Percentiles rank a stretch among this genome's conserved stretches.
phyloP scores from a whole-genome alignment of 768 basidiomycete species.

The Phallus indusiatus region DNA sequence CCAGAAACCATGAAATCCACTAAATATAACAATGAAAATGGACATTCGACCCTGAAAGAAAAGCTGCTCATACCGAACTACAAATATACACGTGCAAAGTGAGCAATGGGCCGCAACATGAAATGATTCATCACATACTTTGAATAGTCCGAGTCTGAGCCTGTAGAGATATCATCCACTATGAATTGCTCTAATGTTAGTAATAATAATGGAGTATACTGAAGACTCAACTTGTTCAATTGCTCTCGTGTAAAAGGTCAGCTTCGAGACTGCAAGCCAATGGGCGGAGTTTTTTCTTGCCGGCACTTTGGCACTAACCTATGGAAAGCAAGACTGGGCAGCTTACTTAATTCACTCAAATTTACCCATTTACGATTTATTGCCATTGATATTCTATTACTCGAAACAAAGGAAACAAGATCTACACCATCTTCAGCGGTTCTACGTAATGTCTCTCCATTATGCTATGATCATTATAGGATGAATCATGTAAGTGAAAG shows the following conservation, averaged over 20 bases:
- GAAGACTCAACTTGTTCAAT: not conserved
- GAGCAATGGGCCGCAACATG: slow-evolving; percentile 12
- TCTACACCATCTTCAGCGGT: too few species aligned
- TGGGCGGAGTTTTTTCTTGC: slow-evolving; percentile 1
- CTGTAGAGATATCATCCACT: slow-evolving; percentile 86
- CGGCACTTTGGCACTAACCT: too few species aligned
- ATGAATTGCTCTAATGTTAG: slow-evolving; percentile 13
- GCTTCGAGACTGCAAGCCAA: not conserved
- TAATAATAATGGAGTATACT: not conserved
- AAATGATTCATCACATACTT: slow-evolving; percentile 47
- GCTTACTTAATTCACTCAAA: too few species aligned
- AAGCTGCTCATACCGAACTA: slow-evolving; percentile 16
- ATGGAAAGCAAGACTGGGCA: too few species aligned
- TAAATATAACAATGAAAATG: slow-evolving; percentile 21
- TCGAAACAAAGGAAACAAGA: too few species aligned
- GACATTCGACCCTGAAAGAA: not conserved
- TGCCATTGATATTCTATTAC: too few species aligned
- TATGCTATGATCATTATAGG: too few species aligned
- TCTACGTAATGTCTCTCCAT: too few species aligned
- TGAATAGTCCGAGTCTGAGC: slow-evolving; percentile 93
- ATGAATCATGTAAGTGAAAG: not conserved
- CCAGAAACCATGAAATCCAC: slow-evolving; percentile 99
- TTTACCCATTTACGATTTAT: too few species aligned
- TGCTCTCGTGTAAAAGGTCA: not conserved
- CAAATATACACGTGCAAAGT: slow-evolving; percentile 20